Evolutionary conservation across 2,329 filamentous ascomycete genomes (phyloP).

Genomic region (Epichloe gansuensis): DNA sequence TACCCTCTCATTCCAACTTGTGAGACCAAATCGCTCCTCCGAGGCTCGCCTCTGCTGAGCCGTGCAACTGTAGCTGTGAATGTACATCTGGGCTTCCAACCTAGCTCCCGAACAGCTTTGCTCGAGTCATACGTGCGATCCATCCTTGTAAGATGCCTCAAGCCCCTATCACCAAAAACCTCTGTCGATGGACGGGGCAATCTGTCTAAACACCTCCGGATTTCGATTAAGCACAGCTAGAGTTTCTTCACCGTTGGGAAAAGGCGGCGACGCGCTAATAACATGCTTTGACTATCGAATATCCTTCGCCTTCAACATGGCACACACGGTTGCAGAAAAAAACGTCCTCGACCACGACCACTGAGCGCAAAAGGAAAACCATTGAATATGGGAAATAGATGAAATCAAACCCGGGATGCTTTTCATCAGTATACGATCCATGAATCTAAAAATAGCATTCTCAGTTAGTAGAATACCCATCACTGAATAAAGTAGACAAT

Average conservation of each 20-base stretch:
- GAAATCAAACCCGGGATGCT: too few relatives aligned
- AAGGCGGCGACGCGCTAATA: slow-evolving; percentile 30
- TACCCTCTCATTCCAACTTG: slow-evolving; percentile 32
- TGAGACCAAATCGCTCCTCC: slow-evolving; percentile 25
- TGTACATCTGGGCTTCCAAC: slow-evolving; percentile 29
- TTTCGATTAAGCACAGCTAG: slow-evolving; percentile 21
- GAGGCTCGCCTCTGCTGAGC: slow-evolving; percentile 21
- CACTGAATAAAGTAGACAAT: too few relatives aligned
- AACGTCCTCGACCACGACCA: slow-evolving; percentile 25
- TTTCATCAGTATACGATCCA: too few relatives aligned
- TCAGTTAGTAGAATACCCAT: too few relatives aligned
- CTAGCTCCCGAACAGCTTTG: slow-evolving; percentile 27
- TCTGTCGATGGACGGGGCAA: slow-evolving; percentile 15
- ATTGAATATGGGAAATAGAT: too few relatives aligned
- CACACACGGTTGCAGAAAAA: slow-evolving; percentile 27
- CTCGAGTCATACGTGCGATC: slow-evolving; percentile 34
- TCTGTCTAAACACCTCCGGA: slow-evolving; percentile 17
- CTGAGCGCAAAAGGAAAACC: too few relatives aligned
- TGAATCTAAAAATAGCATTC: too few relatives aligned
- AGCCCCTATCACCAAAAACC: slow-evolving; percentile 21
- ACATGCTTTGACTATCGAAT: slow-evolving; percentile 29
- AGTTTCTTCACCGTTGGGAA: slow-evolving; percentile 17
- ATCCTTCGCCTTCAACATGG: slow-evolving; percentile 20
- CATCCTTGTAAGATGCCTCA: slow-evolving; percentile 25
- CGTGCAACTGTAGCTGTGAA: slow-evolving; percentile 23